Evolutionary conservation across 352 stramenopile species (phyloP).

Genomic region (Globisporangium spinosum): DNA sequence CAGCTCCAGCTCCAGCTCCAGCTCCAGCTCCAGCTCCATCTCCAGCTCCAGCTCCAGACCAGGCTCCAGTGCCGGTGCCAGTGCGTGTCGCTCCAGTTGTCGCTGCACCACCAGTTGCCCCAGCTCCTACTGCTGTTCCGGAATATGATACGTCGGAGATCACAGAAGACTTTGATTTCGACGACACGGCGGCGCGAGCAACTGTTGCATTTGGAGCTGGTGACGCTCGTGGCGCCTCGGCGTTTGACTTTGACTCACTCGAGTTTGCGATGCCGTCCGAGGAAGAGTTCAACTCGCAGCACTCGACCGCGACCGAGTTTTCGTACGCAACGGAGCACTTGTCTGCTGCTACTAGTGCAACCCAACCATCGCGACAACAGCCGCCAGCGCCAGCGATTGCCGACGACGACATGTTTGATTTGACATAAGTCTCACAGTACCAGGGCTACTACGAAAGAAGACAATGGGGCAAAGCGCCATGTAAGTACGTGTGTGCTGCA

Average conservation of each 20-base stretch:
- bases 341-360: conserved; percentile 6
- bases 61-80: conserved; percentile 7
- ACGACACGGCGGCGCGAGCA: neutral
- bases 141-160: neutral
- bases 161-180: conserved; percentile 7
- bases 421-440: conserved; percentile 40
- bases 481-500: neutral
- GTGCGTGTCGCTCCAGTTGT: conserved; percentile 3
- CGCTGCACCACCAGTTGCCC: neutral
- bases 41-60: conserved; percentile 4
- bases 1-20: conserved; percentile 9
- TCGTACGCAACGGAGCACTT: conserved; percentile 10
- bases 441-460: neutral
- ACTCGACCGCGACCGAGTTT: conserved; percentile 3
- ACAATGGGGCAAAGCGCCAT: neutral
- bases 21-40: conserved; percentile 9
- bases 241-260: conserved; percentile 67
- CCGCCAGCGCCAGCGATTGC: conserved; percentile 16
- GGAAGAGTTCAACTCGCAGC: conserved; percentile 25
- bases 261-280: conserved; percentile 56
- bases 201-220: conserved; percentile 22
- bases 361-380: neutral
- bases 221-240: conserved; percentile 20
- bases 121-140: neutral
- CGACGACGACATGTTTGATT: conserved; percentile 69